A percentile compares a stretch with the other conserved stretches of the same genome.
These are phyloP conservation scores for Sordariomycetes sp. DNA, from an alignment of 2,329 filamentous ascomycete species.

Conservation along the genomic window DNA sequence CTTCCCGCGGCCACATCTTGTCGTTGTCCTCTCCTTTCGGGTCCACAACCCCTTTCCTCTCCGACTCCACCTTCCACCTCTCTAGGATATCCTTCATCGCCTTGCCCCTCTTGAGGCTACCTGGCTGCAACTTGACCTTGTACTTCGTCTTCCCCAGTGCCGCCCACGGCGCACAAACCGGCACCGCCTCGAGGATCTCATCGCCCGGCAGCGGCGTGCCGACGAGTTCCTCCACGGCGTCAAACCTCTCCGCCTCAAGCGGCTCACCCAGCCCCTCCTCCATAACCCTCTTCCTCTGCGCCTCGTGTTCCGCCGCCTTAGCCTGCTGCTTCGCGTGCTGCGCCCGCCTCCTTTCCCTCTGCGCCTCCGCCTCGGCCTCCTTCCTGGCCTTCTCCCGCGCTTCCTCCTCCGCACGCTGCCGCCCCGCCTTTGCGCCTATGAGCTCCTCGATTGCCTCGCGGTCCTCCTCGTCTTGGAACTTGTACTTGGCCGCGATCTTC, in stretches of 20 bases:
- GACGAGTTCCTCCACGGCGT: slow-evolving; percentile 59
- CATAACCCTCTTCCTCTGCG: slow-evolving; percentile 49
- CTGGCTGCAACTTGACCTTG: slow-evolving; percentile 90
- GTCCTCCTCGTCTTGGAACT: slow-evolving; percentile 89
- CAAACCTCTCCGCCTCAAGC: slow-evolving; percentile 49
- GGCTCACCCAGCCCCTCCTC: slow-evolving; percentile 31
- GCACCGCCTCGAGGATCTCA: slow-evolving; percentile 60
- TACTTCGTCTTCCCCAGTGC: slow-evolving; percentile 70
- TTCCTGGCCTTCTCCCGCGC: slow-evolving; percentile 54
- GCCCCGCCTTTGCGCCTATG: slow-evolving; percentile 65
- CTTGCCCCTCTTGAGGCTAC: slow-evolving; percentile 84
- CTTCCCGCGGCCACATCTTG: slow-evolving; percentile 74
- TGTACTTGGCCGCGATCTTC: slow-evolving; percentile 83
- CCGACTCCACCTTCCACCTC: slow-evolving; percentile 60
- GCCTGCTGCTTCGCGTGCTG: slow-evolving; percentile 72
- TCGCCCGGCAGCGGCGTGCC: slow-evolving; percentile 73
- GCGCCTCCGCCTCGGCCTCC: slow-evolving; percentile 55
- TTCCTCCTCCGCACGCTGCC: slow-evolving; percentile 58
- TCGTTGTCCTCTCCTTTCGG: slow-evolving; percentile 53
- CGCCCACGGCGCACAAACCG: slow-evolving; percentile 54
- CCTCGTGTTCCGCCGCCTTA: slow-evolving; percentile 68
- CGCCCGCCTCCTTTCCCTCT: slow-evolving; percentile 63
- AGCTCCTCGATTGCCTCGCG: slow-evolving; percentile 71
- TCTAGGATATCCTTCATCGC: slow-evolving; percentile 84
- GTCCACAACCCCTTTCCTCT: slow-evolving; percentile 48